Percentiles rank a stretch among this genome's conserved stretches.
Conservation (phyloP, 2,329 filamentous ascomycete genomes). For the Metarhizium guizhouense region DNA sequence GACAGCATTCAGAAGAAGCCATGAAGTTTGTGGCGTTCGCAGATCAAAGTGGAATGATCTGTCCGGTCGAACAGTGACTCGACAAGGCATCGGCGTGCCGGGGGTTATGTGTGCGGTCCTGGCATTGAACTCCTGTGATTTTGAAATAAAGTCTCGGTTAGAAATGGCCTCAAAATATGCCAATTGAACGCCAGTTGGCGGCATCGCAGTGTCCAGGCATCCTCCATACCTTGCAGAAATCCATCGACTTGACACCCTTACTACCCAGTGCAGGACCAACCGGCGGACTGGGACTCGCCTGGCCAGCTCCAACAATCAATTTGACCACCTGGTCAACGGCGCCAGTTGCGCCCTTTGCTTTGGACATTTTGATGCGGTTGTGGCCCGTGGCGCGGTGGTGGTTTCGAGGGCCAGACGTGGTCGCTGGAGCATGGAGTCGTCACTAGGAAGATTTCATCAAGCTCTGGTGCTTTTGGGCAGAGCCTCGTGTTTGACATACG, state of each 20-base stretch:
- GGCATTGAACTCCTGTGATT: constrained; percentile 83
- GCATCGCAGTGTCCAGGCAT: background rate
- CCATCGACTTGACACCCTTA: constrained; percentile 98
- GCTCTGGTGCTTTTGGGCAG: background rate
- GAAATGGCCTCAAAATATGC: constrained; percentile 5
- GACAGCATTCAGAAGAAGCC: constrained; percentile 76
- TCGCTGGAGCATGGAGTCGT: background rate
- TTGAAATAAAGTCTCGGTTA: constrained; percentile 1
- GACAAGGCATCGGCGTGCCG: constrained; percentile 82
- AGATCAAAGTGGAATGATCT: constrained; percentile 89
- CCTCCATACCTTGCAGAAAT: constrained; percentile 89
- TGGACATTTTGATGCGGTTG: constrained; percentile 39
- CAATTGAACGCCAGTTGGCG: background rate
- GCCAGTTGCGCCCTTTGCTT: constrained; percentile 30
- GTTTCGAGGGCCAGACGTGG: constrained; percentile 1
- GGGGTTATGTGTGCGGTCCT: constrained; percentile 74
- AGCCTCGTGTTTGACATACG: background rate
- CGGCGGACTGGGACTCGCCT: constrained; percentile 88
- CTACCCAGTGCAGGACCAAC: constrained; percentile 93
- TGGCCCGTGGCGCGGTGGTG: constrained; percentile 7
- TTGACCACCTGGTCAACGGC: constrained; percentile 74
- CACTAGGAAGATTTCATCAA: constrained; percentile 8
- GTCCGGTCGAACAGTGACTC: constrained; percentile 86
- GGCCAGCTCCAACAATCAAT: constrained; percentile 91
- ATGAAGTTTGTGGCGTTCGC: constrained; percentile 89